A percentile compares a stretch with the other conserved stretches of the same genome.
Conservation (phyloP, 2,329 filamentous ascomycete genomes). For the Hymenoscyphus scutula region DNA sequence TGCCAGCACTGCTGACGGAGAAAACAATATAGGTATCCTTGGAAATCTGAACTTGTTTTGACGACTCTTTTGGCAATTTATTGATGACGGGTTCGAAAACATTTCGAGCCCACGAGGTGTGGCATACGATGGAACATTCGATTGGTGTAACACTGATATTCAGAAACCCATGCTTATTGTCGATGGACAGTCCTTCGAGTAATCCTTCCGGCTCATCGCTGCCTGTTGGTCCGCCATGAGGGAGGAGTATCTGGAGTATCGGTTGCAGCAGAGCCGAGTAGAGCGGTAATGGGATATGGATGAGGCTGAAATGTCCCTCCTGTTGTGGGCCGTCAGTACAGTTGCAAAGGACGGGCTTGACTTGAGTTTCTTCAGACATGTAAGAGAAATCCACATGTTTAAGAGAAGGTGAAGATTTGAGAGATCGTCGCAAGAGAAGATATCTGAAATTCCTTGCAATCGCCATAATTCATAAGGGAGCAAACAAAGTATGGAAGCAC, state of each 20-base stretch:
- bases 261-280: constrained; percentile 79
- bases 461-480: constrained; percentile 14
- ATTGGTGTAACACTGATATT: constrained; percentile 91
- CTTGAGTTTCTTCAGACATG: constrained; percentile 17
- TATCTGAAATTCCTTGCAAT: constrained; percentile 14
- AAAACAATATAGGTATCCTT: constrained; percentile 83
- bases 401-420: constrained; percentile 7
- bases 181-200: constrained; percentile 48
- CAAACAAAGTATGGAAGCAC: not conserved
- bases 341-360: constrained; percentile 24
- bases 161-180: constrained; percentile 73
- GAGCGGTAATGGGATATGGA: constrained; percentile 82
- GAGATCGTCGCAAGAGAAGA: constrained; percentile 11
- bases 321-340: constrained; percentile 44
- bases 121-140: constrained; percentile 90
- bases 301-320: constrained; percentile 83
- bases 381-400: constrained; percentile 13
- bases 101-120: constrained; percentile 67
- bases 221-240: constrained; percentile 45
- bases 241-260: constrained; percentile 80
- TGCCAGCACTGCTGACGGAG: constrained; percentile 83
- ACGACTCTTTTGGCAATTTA: constrained; percentile 54
- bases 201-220: constrained; percentile 37
- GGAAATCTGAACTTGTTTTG: constrained; percentile 67
- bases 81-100: constrained; percentile 73